Percentiles rank a stretch among this genome's conserved stretches.
Conservation (phyloP, 73 alveolate species). For the Blepharisma stoltei region DNA sequence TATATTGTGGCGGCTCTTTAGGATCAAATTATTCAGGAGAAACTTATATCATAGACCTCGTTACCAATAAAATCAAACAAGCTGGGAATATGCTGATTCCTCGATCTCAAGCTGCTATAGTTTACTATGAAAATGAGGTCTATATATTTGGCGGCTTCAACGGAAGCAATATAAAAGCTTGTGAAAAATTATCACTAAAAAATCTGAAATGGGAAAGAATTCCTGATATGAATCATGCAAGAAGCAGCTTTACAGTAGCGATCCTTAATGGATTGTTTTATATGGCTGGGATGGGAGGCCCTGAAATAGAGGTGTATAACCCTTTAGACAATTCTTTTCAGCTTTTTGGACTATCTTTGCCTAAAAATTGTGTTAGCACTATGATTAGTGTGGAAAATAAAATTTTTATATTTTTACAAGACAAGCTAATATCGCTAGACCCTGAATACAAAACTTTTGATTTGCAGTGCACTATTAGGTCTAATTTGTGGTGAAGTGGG, state of each 20-base stretch:
- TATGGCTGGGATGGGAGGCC: conserved; percentile 12
- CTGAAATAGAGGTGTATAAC: no score
- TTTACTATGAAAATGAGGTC: conserved; percentile 1
- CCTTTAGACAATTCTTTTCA: no score
- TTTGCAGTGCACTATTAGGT: no score
- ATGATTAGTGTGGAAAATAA: no score
- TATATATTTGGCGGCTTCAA: conserved; percentile 8
- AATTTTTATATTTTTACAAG: no score
- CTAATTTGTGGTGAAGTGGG: no score
- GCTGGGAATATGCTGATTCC: background rate
- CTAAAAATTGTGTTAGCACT: no score
- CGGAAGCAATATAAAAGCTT: background rate
- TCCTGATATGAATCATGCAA: conserved; percentile 13
- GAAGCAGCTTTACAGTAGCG: conserved; percentile 2
- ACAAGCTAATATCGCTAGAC: no score
- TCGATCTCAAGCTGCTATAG: background rate
- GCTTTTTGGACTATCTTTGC: no score
- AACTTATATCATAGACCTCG: background rate
- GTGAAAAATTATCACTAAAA: background rate
- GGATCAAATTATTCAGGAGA: background rate
- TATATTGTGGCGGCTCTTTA: conserved; percentile 17
- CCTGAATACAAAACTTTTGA: no score
- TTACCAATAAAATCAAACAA: no score
- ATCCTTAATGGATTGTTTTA: background rate
- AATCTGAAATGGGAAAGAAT: background rate